Evolutionary conservation across 768 basidiomycete genomes (phyloP).

Genomic region (Kwoniella heveanensis): DNA sequence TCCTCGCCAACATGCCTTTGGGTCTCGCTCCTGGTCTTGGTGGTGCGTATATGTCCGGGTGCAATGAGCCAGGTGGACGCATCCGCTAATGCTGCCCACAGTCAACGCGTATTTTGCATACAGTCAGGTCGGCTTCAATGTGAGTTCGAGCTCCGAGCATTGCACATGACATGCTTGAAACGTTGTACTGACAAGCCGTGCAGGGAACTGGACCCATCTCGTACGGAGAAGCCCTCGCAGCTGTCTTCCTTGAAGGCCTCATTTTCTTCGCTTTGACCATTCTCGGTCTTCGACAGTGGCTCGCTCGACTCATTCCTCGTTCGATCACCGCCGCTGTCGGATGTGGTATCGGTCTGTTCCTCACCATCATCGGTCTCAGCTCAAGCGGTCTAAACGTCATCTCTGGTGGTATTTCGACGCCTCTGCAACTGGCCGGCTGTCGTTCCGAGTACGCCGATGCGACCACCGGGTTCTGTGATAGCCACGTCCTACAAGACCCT

Average conservation of each 20-base stretch:
- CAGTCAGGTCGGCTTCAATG: constrained; percentile 80
- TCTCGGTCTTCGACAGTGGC: constrained; percentile 84
- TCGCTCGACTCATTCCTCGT: constrained; percentile 83
- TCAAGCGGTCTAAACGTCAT: constrained; percentile 71
- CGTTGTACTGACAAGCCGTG: constrained; percentile 70
- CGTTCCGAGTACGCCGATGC: constrained; percentile 58
- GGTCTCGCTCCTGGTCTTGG: constrained; percentile 82
- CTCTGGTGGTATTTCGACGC: constrained; percentile 69
- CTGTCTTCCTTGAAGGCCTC: constrained; percentile 88
- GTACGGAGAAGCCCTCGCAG: constrained; percentile 77
- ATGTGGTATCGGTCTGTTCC: constrained; percentile 83
- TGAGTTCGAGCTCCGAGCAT: no score
- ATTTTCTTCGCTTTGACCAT: constrained; percentile 77
- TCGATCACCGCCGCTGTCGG: constrained; percentile 82
- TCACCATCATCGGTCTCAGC: constrained; percentile 79
- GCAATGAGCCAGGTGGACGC: not conserved
- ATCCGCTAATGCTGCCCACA: constrained; percentile 1
- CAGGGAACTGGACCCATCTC: constrained; percentile 69
- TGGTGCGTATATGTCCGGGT: constrained; percentile 58
- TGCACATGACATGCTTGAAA: no score
- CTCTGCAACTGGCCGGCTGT: constrained; percentile 79
- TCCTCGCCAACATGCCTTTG: constrained; percentile 83
- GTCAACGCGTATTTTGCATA: constrained; percentile 71
- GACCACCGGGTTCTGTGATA: constrained; percentile 59
- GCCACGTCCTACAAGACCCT: constrained; percentile 69